phyloP scores from a whole-genome alignment of 345 rosid genomes.

The Boechera divaricarpa region DNA sequence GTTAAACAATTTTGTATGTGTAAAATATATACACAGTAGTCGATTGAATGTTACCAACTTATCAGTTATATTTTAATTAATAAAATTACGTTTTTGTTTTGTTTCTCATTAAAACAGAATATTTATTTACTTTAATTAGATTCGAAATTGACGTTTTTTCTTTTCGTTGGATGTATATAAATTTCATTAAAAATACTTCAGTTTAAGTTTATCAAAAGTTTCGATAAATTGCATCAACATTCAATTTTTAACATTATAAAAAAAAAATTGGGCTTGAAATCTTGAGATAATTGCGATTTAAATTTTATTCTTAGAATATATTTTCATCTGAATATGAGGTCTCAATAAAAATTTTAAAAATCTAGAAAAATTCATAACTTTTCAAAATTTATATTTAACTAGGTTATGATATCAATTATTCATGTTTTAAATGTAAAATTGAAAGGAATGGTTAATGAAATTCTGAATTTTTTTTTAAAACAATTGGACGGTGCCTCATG shows the following conservation, averaged over 20 bases:
- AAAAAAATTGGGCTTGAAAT: too few species aligned
- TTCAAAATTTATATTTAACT: too few species aligned
- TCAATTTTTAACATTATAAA: too few species aligned
- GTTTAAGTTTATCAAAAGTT: neutral
- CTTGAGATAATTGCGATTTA: too few species aligned
- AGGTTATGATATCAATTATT: too few species aligned
- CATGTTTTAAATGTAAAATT: neutral
- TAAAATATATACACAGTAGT: neutral
- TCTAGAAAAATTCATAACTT: too few species aligned
- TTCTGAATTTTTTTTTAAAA: neutral
- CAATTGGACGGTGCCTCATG: neutral
- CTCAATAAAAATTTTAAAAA: neutral
- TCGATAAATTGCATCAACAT: neutral
- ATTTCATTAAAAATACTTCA: neutral
- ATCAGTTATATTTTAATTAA: neutral
- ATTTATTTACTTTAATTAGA: neutral
- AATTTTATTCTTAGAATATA: too few species aligned
- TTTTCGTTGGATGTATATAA: neutral
- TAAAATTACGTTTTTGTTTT: constrained; percentile 1
- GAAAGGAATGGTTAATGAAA: neutral
- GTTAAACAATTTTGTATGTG: neutral
- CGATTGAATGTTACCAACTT: neutral
- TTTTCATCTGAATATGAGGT: neutral
- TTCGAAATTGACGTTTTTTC: neutral
- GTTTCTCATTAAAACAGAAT: neutral